Percentiles rank a stretch among this genome's conserved stretches.
phyloP scores from a whole-genome alignment of 257 asterid species.

The Apocynum venetum region DNA sequence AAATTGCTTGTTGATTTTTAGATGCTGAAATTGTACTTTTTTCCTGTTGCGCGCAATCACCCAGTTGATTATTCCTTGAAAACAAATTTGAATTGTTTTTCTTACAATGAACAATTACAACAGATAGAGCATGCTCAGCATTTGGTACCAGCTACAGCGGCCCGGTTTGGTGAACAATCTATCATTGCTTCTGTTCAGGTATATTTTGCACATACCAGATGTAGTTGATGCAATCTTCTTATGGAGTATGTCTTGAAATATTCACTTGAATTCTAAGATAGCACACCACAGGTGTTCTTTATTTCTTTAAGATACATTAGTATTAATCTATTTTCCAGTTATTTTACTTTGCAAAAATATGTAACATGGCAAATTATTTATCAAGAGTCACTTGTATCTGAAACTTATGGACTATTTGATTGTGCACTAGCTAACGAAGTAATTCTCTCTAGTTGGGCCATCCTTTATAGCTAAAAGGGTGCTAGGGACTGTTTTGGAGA shows the following conservation, averaged over 20 bases:
- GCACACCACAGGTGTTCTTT: background rate
- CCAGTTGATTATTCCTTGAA: background rate
- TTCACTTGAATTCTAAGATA: background rate
- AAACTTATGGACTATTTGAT: background rate
- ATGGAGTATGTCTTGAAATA: background rate
- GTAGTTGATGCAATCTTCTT: background rate
- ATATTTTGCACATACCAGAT: slow-evolving; percentile 9
- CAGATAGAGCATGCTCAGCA: slow-evolving; percentile 99
- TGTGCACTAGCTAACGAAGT: background rate
- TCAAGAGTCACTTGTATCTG: background rate
- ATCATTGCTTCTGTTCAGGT: slow-evolving; percentile 96
- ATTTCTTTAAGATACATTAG: background rate
- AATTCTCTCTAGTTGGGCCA: too few species aligned
- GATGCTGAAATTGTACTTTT: slow-evolving; percentile 9
- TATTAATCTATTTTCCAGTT: background rate
- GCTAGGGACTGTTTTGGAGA: too few species aligned
- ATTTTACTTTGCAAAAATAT: background rate
- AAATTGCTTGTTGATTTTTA: slow-evolving; percentile 11
- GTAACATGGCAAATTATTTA: background rate
- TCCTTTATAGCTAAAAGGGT: too few species aligned
- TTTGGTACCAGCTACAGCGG: slow-evolving; percentile 63
- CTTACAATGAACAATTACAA: slow-evolving; percentile 22
- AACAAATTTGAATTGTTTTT: slow-evolving; percentile 17
- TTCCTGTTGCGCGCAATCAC: background rate
- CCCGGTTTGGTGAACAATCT: slow-evolving; percentile 69